Base-by-base conservation (phyloP, 305 asterid genomes). In the Fraxinus dipetala region DNA sequence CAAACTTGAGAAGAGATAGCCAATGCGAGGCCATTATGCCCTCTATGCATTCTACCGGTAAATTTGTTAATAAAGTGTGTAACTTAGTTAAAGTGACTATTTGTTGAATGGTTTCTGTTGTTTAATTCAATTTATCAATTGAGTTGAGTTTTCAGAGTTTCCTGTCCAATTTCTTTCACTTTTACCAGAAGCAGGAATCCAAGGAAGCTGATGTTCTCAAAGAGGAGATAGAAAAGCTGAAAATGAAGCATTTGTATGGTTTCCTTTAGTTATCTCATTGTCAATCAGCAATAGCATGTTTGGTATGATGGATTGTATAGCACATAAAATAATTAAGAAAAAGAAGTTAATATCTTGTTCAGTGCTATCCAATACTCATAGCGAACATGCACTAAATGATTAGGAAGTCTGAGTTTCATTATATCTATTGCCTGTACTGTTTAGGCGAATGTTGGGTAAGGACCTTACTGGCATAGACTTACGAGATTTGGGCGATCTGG, bases 371-470 rank as follows among this genome's bases (percentile, higher is more conserved):
- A 18, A 69, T 36, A 28, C 45, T 38, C 22, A 6, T 56, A 5
- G 36, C 0, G 79, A 82, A 72, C 32, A 18, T 72, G 18, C 28
- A 8, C 43, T 14, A 13, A 77, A n/a, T 34, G 22, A 48, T 67
- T 10, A 34, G 35, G 28, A 63, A 78, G 8, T 38, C 45, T 6
- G 43, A 36, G 7, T 36, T 36, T 34, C 72, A 24, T 61, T 31
- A 56, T 38, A 65, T 69, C 74, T 34, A 26, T 11, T 63, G 78
- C 30, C 67, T 70, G 40, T 77, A 61, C 20, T 80, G 77, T 78
- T 79, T 75, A 94, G 98, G 89, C 91, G 76, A 72, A 65, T 91
- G 83, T 77, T 89, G 82, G 95, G 93, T 73, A 90, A 91, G 87
- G 91, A 92, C 77, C 85, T 89, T 28, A 78, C 76, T 26, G 90